These are phyloP conservation scores for Coemansia sp. DNA, from an alignment of 192 early-diverging fungal species.

Conservation along the genomic window DNA sequence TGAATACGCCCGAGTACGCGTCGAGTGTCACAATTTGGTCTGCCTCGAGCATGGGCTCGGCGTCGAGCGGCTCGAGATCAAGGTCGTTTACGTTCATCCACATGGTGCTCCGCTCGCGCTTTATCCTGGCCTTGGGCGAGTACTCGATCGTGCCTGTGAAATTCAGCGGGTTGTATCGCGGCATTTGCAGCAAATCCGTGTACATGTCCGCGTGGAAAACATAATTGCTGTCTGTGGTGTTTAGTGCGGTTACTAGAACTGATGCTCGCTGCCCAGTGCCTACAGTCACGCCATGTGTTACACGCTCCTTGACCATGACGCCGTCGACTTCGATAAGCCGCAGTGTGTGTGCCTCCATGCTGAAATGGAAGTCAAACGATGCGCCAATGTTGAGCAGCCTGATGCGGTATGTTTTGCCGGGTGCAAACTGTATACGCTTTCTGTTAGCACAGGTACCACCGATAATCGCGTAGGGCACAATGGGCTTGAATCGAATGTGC, in stretches of 20 bases:
- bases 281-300: slow-evolving; percentile 58
- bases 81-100: slow-evolving; percentile 59
- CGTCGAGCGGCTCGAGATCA: slow-evolving; percentile 58
- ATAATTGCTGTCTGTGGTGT: slow-evolving; percentile 64
- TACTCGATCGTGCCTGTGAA: slow-evolving; percentile 64
- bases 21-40: slow-evolving; percentile 56
- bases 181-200: slow-evolving; percentile 66
- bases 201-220: slow-evolving; percentile 73
- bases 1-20: slow-evolving; percentile 62
- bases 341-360: slow-evolving; percentile 76
- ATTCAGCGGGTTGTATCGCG: slow-evolving; percentile 58
- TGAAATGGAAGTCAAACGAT: slow-evolving; percentile 71
- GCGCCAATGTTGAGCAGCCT: slow-evolving; percentile 76
- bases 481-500: slow-evolving; percentile 23
- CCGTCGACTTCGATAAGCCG: slow-evolving; percentile 82
- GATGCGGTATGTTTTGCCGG: slow-evolving; percentile 80
- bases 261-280: slow-evolving; percentile 75
- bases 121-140: slow-evolving; percentile 16
- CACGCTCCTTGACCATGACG: slow-evolving; percentile 59
- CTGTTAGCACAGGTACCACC: slow-evolving; percentile 60
- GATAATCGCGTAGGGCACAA: slow-evolving; percentile 39
- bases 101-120: slow-evolving; percentile 8
- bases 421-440: slow-evolving; percentile 59
- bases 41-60: slow-evolving; percentile 43
- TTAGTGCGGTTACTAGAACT: slow-evolving; percentile 72